phyloP scores from a whole-genome alignment of 148 eudicot genomes.

The Suaeda aralocaspica region DNA sequence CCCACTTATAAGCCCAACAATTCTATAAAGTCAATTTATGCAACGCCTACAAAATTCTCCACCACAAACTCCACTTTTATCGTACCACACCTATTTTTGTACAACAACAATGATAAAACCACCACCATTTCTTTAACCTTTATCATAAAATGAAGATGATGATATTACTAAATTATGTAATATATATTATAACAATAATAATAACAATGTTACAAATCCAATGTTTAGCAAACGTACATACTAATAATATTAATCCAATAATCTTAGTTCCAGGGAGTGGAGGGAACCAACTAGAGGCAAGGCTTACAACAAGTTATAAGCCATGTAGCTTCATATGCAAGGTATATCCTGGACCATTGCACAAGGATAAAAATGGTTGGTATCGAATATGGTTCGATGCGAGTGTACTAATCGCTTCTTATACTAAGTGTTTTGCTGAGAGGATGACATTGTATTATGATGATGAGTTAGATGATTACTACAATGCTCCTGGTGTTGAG shows the following conservation, averaged over 20 bases:
- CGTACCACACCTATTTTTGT: no score
- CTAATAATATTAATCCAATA: slow-evolving; percentile 50
- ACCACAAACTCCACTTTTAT: no score
- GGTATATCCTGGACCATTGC: slow-evolving; percentile 33
- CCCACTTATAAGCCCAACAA: no score
- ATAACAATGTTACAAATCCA: slow-evolving; percentile 11
- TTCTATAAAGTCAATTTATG: no score
- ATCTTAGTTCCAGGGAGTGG: slow-evolving; percentile 80
- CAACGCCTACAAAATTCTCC: no score
- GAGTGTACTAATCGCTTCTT: slow-evolving; percentile 55
- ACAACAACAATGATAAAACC: no score
- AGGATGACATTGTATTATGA: slow-evolving; percentile 82
- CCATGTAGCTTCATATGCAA: slow-evolving; percentile 64
- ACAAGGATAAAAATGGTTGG: slow-evolving; percentile 64
- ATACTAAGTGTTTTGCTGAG: slow-evolving; percentile 65
- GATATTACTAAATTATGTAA: no score
- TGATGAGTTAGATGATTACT: slow-evolving; percentile 54
- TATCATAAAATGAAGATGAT: neutral
- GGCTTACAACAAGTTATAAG: slow-evolving; percentile 60
- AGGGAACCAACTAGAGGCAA: slow-evolving; percentile 83
- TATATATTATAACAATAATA: neutral
- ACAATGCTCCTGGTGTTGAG: slow-evolving; percentile 85
- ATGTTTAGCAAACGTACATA: slow-evolving; percentile 11
- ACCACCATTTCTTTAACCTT: no score
- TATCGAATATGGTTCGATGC: slow-evolving; percentile 93